Evolutionary conservation across 305 asterid genomes (phyloP), one percentile per base, ranked within the genome.

Genomic region (Euphrasia arctica): DNA sequence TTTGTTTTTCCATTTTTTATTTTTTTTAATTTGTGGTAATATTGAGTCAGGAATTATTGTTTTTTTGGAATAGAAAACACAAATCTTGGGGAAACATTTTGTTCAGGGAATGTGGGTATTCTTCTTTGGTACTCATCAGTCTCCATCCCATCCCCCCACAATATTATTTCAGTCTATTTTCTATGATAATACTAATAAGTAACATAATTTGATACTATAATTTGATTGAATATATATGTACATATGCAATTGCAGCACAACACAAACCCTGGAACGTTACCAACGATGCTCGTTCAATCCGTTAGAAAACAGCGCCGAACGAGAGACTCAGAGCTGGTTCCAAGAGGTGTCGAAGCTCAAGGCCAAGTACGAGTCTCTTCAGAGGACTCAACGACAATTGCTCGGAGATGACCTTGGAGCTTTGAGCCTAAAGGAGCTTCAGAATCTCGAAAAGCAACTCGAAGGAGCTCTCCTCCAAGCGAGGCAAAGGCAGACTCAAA

Each of bases 341-440:
- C 93, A 92, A 57, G 97, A 92, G 79, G 87, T 80, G 54, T 73
- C 95, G 28, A 92, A 87, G 67, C 66, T 92, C 42, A 89, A 85
- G 80, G 91, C 90, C 58, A 89, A 85, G 67, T 89, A 82, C 47
- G 98, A 89, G 74, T 74, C 96, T 31, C 97, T 92, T 70, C 98
- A 87, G 64, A 81, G 90, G 66, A 80, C 96, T 73, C 98, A 92
- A 73, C 87, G 97, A 90, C 88, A 92, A 59, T 78, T 92, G 78
- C 96, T 92, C 1, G 98, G 98, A 41, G 96, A 92, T 80, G 95
- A 89, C 75, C 86, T 89, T 27, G 97, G 95, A 36, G 85, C 91
- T 13, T 55, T 92, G 78, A 85, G 85, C 77, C 70, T 82, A 34
- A 92, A 89, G 71, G 98, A 92, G 75, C 67, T 92, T 77, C 95